Evolutionary conservation across 2,329 filamentous ascomycete species (phyloP).

Genomic region (Fusarium torulosum): DNA sequence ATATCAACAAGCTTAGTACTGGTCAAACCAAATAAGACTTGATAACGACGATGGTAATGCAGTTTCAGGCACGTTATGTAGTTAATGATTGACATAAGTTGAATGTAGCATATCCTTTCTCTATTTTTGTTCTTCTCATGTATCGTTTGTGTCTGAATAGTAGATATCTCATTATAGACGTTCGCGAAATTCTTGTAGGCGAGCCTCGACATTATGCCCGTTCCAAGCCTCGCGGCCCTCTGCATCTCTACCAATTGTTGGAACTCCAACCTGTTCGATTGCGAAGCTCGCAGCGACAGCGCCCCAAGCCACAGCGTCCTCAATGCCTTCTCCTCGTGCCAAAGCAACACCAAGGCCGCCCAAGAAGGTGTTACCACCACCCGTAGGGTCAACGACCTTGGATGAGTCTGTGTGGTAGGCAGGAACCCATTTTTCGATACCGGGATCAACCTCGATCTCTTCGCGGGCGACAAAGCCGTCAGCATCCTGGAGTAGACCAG

Average conservation of each 20-base stretch:
- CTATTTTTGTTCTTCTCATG: slow-evolving; percentile 18
- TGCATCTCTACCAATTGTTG: slow-evolving; percentile 63
- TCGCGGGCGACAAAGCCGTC: slow-evolving; percentile 67
- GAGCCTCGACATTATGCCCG: slow-evolving; percentile 64
- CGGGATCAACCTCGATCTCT: slow-evolving; percentile 72
- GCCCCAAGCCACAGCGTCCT: slow-evolving; percentile 82
- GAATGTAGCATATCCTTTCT: slow-evolving; percentile 23
- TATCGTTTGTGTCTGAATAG: slow-evolving; percentile 10
- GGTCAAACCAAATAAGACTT: slow-evolving; percentile 9
- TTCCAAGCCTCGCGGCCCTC: slow-evolving; percentile 72
- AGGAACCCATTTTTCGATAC: slow-evolving; percentile 79
- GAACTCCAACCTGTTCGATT: slow-evolving; percentile 94
- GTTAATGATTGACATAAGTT: slow-evolving; percentile 21
- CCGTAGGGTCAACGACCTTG: slow-evolving; percentile 89
- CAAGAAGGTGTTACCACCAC: slow-evolving; percentile 92
- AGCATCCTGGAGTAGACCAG: slow-evolving; percentile 66
- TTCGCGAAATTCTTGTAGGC: slow-evolving; percentile 64
- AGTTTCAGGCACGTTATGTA: slow-evolving; percentile 11
- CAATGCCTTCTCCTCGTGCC: slow-evolving; percentile 69
- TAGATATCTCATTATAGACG: slow-evolving; percentile 50
- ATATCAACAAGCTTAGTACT: slow-evolving; percentile 6
- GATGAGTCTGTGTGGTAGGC: slow-evolving; percentile 72
- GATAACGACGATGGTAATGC: slow-evolving; percentile 15
- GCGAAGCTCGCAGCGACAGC: slow-evolving; percentile 89
- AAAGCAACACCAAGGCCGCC: slow-evolving; percentile 70